Evolutionary conservation across 495 filamentous ascomycete species (phyloP).

Genomic region (Hapsidospora chrysogenum): DNA sequence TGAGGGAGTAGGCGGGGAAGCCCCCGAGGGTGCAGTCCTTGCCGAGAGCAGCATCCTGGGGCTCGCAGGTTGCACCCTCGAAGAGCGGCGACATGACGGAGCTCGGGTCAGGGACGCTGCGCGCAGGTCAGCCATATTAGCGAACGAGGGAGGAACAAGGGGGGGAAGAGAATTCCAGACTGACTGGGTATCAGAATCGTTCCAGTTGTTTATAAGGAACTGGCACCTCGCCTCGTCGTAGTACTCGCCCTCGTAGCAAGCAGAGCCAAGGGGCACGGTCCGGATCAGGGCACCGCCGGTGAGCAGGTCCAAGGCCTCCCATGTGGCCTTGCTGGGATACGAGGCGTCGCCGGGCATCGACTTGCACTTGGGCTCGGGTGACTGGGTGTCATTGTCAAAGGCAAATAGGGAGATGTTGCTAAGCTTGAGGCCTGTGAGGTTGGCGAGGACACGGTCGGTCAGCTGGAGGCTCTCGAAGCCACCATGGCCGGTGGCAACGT

Average conservation of each 20-base stretch:
- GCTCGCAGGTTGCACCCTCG: conserved; percentile 29
- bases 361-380: too few species aligned
- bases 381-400: too few species aligned
- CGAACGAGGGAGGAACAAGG: conserved; percentile 25
- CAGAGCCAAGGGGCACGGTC: conserved; percentile 31
- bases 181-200: too few species aligned
- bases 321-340: too few species aligned
- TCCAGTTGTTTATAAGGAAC: too few species aligned
- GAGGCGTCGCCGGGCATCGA: too few species aligned
- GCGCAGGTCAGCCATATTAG: too few species aligned
- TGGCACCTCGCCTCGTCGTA: conserved; percentile 9
- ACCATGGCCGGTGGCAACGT: too few species aligned
- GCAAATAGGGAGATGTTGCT: too few species aligned
- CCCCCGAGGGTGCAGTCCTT: conserved; percentile 39
- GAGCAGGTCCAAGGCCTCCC: conserved; percentile 25
- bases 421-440: too few species aligned
- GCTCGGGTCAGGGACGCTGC: conserved; percentile 23
- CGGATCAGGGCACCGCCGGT: conserved; percentile 28
- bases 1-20: conserved; percentile 41
- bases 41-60: conserved; percentile 25
- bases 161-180: conserved; percentile 13
- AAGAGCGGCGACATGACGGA: conserved; percentile 33
- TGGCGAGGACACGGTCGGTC: too few species aligned
- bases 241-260: conserved; percentile 25
- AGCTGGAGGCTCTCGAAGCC: too few species aligned